Evolutionary conservation across 2,329 filamentous ascomycete species (phyloP), one percentile per base, ranked within the genome.

Genomic region (Stagonosporopsis rhizophila): DNA sequence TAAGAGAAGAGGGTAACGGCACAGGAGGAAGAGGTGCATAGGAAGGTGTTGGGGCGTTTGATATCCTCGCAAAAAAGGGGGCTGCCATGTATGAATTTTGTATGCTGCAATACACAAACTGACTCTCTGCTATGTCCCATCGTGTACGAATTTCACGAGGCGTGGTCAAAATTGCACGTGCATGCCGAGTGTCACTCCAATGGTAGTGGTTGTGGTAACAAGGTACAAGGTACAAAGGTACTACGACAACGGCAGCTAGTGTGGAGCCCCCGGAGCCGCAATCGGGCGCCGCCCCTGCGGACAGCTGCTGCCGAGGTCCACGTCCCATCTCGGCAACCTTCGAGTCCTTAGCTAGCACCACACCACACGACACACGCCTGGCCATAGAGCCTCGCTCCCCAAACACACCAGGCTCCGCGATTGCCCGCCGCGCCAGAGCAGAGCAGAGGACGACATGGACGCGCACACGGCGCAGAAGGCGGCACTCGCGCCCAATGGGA

Each of bases 401-500:
- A 28, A 7, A 9, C 11, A 1, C n/a, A n/a, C n/a, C n/a, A n/a
- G n/a, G 12, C 8, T 28, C 32, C 20, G 23, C 35, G 23, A 56
- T 56, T 56, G 35, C 35, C 4, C 7, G 11, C 27, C 27, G n/a
- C 23, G 8, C 23, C 8, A 5, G 7, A 2, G 7, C 27, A 28
- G 9, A 11, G 7, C 7, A 8, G 6, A 28, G 44, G 25, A 48
- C 45, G 44, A 49, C 15, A 75, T 74, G 73, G 72, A 72, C 59
- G 66, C 65, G 61, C 67, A 52, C 32, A 20, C 48, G 44, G 48
- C 40, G 48, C 30, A 2, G 8, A 9, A 11, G 8, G 27, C 27
- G 11, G 4, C 11, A 28, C 2, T 1, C 4, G 7, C 27, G 4
- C 27, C 27, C 30, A 72, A 73, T 56, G 70, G 65, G 39, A 51